These are phyloP conservation scores for Pestalotiopsis fici DNA, from an alignment of 2,329 filamentous ascomycete species.

Conservation along the genomic window DNA sequence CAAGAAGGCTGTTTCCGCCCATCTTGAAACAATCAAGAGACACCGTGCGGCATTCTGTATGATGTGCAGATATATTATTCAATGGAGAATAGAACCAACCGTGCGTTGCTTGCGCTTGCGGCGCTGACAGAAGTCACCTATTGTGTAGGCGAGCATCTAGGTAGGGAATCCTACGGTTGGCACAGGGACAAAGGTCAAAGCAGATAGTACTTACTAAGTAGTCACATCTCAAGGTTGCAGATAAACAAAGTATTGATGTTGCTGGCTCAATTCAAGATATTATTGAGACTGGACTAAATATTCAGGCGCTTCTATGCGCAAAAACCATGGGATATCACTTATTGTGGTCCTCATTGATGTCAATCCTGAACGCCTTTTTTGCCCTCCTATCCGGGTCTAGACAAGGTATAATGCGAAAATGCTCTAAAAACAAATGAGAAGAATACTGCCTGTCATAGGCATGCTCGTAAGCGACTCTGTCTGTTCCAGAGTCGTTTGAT, in stretches of 20 bases:
- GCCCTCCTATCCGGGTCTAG: neutral
- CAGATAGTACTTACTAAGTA: neutral
- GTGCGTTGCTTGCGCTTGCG: neutral
- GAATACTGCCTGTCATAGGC: neutral
- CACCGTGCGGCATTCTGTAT: neutral
- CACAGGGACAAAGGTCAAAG: neutral
- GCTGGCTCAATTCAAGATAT: neutral
- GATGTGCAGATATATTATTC: neutral
- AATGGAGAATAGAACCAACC: neutral
- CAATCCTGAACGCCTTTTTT: neutral
- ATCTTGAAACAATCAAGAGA: neutral
- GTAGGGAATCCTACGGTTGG: neutral
- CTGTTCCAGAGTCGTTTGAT: neutral
- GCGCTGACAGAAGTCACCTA: neutral
- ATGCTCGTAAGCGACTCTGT: neutral
- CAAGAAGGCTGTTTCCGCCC: neutral
- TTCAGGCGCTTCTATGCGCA: neutral
- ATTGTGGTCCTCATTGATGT: neutral
- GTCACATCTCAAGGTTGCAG: neutral
- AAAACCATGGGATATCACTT: neutral
- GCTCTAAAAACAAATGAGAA: neutral
- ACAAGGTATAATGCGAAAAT: neutral
- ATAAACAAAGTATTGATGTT: neutral
- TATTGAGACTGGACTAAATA: neutral
- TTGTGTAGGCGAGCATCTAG: neutral